Conservation (phyloP, 1,139 yeast genomes). For the Pichia inconspicua region DNA sequence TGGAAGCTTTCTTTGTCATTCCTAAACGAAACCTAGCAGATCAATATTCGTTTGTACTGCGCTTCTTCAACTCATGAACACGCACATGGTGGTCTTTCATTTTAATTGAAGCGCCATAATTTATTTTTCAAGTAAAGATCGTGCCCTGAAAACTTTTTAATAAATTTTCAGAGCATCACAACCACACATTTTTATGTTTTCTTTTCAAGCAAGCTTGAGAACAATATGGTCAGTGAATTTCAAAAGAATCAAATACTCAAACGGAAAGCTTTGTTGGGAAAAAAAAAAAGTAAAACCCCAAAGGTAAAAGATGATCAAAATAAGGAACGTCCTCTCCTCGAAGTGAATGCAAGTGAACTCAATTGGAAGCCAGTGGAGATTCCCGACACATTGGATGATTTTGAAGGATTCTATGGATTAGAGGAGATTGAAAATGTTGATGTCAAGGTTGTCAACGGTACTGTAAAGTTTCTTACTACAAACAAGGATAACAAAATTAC, state of each 20-base stretch:
- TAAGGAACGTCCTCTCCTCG: not conserved
- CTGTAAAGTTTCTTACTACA: slow-evolving; percentile 51
- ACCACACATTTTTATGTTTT: no score
- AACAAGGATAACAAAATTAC: slow-evolving; percentile 29
- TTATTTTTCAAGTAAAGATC: not conserved
- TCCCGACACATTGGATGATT: slow-evolving; percentile 78
- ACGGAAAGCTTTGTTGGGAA: slow-evolving; percentile 13
- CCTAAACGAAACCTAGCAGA: no score
- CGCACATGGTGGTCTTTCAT: no score
- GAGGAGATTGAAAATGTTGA: slow-evolving; percentile 94
- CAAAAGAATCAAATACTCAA: slow-evolving; percentile 13
- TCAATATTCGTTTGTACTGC: no score
- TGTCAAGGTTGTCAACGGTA: slow-evolving; percentile 60
- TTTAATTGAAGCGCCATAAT: not conserved
- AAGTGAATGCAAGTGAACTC: slow-evolving; percentile 43
- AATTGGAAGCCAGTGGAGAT: slow-evolving; percentile 78
- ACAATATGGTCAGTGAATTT: slow-evolving; percentile 16
- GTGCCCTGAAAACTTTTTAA: slow-evolving; percentile 5
- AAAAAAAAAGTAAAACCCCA: slow-evolving; percentile 6
- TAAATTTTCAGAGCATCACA: no score
- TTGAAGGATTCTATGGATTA: slow-evolving; percentile 83
- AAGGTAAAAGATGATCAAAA: not conserved
- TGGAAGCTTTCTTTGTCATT: not conserved
- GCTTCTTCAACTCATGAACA: no score
- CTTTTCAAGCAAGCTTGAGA: not conserved